Evolutionary conservation across 352 stramenopile genomes (phyloP).

Genomic region (Phytophthora lateralis): DNA sequence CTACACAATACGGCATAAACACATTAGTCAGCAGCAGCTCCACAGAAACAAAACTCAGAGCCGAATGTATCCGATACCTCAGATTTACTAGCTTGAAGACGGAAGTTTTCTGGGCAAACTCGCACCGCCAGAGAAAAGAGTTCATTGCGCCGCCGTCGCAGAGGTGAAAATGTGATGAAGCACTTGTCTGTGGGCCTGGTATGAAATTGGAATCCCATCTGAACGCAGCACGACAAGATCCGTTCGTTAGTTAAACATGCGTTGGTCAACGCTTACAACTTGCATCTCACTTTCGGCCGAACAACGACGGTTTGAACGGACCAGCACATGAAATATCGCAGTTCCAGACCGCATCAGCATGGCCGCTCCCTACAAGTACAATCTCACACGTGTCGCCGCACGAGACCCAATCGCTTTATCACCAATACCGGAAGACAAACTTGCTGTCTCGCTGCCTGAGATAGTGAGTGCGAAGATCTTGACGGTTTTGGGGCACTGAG

Average conservation of each 20-base stretch:
- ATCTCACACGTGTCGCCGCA: slow-evolving; percentile 12
- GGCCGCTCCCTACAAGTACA: background rate
- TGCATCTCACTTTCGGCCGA: slow-evolving; percentile 16
- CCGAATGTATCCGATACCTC: slow-evolving; percentile 7
- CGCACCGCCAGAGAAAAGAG: slow-evolving; percentile 3
- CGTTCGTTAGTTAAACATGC: background rate
- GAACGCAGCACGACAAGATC: background rate
- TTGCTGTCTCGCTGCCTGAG: slow-evolving; percentile 4
- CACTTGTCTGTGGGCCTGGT: slow-evolving; percentile 13
- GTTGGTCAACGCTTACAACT: background rate
- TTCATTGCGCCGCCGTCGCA: background rate
- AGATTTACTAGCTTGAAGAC: slow-evolving; percentile 15
- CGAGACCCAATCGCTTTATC: slow-evolving; percentile 8
- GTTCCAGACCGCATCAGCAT: slow-evolving; percentile 11
- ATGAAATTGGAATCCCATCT: slow-evolving; percentile 25
- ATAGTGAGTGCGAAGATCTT: slow-evolving; percentile 22
- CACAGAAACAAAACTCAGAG: background rate
- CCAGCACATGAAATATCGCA: slow-evolving; percentile 6
- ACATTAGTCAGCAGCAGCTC: background rate
- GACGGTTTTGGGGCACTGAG: slow-evolving; percentile 21
- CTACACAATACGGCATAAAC: background rate
- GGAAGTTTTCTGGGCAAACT: slow-evolving; percentile 22
- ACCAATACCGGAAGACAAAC: slow-evolving; percentile 18
- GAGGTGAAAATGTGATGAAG: slow-evolving; percentile 4
- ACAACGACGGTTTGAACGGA: slow-evolving; percentile 12